phyloP scores from a whole-genome alignment of 805 yeast genomes.

The Hanseniaspora lindneri region DNA sequence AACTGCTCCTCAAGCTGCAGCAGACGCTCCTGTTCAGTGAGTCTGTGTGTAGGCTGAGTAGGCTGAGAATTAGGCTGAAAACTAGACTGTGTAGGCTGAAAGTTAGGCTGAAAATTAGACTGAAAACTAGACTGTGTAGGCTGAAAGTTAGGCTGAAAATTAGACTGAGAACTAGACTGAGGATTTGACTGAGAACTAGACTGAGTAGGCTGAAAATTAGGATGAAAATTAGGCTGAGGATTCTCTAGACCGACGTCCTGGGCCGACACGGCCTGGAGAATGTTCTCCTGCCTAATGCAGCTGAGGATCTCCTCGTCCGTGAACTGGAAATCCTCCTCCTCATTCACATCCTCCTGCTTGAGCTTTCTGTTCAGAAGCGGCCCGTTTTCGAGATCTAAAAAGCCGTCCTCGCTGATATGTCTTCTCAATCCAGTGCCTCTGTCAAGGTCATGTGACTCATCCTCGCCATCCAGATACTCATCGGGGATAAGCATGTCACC shows the following conservation, averaged over 20 bases:
- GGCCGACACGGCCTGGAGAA: neutral
- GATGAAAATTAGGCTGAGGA: too few species aligned
- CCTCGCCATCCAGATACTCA: slow-evolving; percentile 18
- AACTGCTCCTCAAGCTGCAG: slow-evolving; percentile 67
- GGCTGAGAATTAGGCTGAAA: neutral
- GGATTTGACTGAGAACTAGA: too few species aligned
- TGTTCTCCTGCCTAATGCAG: slow-evolving; percentile 1
- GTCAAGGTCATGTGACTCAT: slow-evolving; percentile 19
- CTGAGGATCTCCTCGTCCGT: slow-evolving; percentile 13
- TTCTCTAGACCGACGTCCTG: slow-evolving; percentile 15
- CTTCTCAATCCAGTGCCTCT: neutral
- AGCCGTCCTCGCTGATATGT: slow-evolving; percentile 11
- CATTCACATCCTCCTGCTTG: neutral
- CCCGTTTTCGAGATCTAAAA: slow-evolving; percentile 12
- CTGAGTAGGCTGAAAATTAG: slow-evolving; percentile 29
- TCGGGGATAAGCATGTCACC: slow-evolving; percentile 15
- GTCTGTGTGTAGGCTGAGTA: slow-evolving; percentile 36
- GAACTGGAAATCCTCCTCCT: slow-evolving; percentile 12
- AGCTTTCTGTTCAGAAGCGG: neutral
- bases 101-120: neutral
- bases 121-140: too few species aligned
- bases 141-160: slow-evolving; percentile 31
- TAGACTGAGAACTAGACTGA: too few species aligned
- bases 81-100: slow-evolving; percentile 35
- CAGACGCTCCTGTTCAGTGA: slow-evolving; percentile 10